Percentiles rank a stretch among this genome's conserved stretches.
Evolutionary conservation across 2,329 filamentous ascomycete genomes (phyloP).

Genomic region (Neopestalotiopsis rosae): DNA sequence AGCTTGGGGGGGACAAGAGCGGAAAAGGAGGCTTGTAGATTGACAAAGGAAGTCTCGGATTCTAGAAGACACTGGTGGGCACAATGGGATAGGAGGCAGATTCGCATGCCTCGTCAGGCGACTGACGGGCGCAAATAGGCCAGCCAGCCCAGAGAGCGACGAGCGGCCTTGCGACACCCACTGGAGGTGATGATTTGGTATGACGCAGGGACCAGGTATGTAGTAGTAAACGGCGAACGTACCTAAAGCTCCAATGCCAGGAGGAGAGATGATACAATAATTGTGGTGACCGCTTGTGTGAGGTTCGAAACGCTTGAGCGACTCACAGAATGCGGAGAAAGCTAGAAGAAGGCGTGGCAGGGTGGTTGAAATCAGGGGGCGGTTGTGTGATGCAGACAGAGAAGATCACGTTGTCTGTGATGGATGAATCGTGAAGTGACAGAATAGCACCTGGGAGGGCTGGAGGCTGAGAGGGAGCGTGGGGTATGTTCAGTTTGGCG

Average conservation of each 20-base stretch:
- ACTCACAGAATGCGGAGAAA: not conserved
- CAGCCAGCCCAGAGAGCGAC: conserved; percentile 13
- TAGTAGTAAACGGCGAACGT: not conserved
- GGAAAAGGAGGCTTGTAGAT: not conserved
- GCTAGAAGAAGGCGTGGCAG: not conserved
- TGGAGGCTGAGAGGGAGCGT: conserved; percentile 11
- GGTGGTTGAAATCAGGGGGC: not conserved
- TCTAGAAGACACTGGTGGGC: not conserved
- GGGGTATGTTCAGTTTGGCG: conserved; percentile 1
- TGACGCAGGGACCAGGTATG: conserved; percentile 16
- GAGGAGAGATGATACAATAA: not conserved
- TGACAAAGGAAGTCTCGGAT: conserved; percentile 6
- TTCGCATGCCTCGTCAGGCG: not conserved
- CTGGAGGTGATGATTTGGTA: conserved; percentile 16
- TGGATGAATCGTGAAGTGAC: conserved; percentile 5
- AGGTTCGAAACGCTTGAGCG: not conserved
- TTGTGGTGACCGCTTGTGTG: not conserved
- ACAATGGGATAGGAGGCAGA: not conserved
- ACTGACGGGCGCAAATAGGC: conserved; percentile 21
- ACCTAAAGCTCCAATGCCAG: conserved; percentile 1
- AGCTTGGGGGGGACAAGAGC: no score
- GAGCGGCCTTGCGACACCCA: not conserved
- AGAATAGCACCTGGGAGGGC: not conserved
- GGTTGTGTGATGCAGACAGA: conserved; percentile 8
- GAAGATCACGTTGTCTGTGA: not conserved